phyloP scores from a whole-genome alignment of 169 alveolate species.

The Cryptosporidium baileyi region DNA sequence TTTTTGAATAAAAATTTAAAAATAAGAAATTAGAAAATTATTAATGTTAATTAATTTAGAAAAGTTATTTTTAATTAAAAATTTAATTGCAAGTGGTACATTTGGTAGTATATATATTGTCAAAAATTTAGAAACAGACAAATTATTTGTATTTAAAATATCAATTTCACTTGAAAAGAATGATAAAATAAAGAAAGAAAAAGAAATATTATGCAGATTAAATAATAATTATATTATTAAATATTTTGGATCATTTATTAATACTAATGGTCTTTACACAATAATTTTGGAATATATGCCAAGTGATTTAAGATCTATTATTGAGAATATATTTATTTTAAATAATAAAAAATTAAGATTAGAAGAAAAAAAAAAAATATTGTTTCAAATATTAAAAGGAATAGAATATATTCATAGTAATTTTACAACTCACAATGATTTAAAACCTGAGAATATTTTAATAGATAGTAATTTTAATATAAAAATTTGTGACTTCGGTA shows the following conservation, averaged over 20 bases:
- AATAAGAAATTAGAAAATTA: too few relatives aligned
- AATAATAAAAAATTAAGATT: too few relatives aligned
- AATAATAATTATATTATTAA: neutral
- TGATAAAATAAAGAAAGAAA: neutral
- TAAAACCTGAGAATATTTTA: slow-evolving; percentile 57
- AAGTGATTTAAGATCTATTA: slow-evolving; percentile 18
- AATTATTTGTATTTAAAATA: neutral
- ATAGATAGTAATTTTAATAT: neutral
- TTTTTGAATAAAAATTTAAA: too few relatives aligned
- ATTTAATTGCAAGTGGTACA: neutral
- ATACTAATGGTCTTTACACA: neutral
- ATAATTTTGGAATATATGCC: slow-evolving; percentile 26
- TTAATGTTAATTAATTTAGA: neutral
- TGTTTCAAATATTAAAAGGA: slow-evolving; percentile 10
- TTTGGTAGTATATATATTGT: slow-evolving; percentile 9
- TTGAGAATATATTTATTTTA: too few relatives aligned
- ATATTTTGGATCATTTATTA: neutral
- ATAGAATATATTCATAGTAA: slow-evolving; percentile 6
- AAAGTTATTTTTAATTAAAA: neutral
- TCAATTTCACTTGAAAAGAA: slow-evolving; percentile 13
- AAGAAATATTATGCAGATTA: neutral
- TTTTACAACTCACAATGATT: slow-evolving; percentile 10
- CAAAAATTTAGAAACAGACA: slow-evolving; percentile 3
- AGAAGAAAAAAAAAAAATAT: neutral
- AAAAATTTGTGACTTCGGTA: slow-evolving; percentile 68